These are phyloP conservation scores for Rhizopogon vesiculosus DNA, from an alignment of 768 basidiomycete species.

Conservation along the genomic window DNA sequence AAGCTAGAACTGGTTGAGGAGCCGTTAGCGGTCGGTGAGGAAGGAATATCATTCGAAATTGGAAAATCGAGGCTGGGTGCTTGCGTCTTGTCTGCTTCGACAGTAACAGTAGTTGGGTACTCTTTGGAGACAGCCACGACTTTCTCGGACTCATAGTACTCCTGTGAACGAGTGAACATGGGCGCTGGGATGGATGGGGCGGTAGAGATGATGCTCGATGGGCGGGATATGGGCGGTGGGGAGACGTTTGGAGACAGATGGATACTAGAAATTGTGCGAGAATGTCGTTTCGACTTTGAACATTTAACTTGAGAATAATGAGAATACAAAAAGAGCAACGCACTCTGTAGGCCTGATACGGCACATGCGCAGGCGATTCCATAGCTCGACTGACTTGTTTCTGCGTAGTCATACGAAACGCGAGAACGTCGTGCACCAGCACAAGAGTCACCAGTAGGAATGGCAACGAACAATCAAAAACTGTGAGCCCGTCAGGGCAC, in stretches of 20 bases:
- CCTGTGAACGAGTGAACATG: neutral
- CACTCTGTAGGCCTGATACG: constrained; percentile 49
- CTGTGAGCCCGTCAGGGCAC: constrained; percentile 2
- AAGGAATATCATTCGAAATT: constrained; percentile 3
- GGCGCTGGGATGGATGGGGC: constrained; percentile 1
- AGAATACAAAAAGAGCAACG: neutral
- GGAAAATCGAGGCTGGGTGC: constrained; percentile 5
- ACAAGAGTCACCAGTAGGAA: neutral
- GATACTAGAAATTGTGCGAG: constrained; percentile 31
- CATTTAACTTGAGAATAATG: neutral
- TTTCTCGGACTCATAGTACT: constrained; percentile 18
- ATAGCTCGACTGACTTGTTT: neutral
- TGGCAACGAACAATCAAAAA: neutral
- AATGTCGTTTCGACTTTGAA: constrained; percentile 44
- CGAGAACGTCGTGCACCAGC: neutral
- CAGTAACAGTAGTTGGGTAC: constrained; percentile 4
- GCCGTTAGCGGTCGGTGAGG: constrained; percentile 5
- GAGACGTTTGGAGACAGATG: constrained; percentile 20
- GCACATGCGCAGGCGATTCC: constrained; percentile 25
- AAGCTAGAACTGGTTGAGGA: neutral
- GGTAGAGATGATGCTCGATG: constrained; percentile 12
- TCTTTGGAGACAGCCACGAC: constrained; percentile 1
- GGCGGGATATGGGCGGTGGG: constrained; percentile 15
- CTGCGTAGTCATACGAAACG: no score
- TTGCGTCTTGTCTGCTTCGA: constrained; percentile 5